Percentiles rank a stretch among this genome's conserved stretches.
Conservation (phyloP, 164 flowering plant genomes). For the Chimonanthus praecox region DNA sequence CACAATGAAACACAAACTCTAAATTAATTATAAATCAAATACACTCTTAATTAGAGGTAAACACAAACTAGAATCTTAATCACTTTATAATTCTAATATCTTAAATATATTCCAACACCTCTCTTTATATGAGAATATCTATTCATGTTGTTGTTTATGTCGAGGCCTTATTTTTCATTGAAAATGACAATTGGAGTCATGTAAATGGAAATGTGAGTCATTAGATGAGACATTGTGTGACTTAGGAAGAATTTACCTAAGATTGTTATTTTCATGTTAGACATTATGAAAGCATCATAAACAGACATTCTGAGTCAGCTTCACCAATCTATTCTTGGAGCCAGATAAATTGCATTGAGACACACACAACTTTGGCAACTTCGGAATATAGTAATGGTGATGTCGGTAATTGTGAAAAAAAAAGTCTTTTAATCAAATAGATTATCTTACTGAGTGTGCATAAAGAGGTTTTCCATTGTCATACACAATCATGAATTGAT, state of each 20-base stretch:
- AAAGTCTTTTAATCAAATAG: constrained; percentile 29
- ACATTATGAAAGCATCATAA: neutral
- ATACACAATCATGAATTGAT: constrained; percentile 30
- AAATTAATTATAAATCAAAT: too few species aligned
- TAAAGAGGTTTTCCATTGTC: constrained; percentile 39
- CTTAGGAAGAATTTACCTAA: neutral
- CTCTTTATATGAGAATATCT: too few species aligned
- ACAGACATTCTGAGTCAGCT: constrained; percentile 8
- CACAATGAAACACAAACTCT: too few species aligned
- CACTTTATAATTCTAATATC: too few species aligned
- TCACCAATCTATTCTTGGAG: constrained; percentile 3
- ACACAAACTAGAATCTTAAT: too few species aligned
- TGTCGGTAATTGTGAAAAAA: constrained; percentile 10
- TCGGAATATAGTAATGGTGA: constrained; percentile 18
- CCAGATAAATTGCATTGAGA: constrained; percentile 14
- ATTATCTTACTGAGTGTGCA: constrained; percentile 46
- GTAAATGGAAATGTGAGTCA: too few species aligned
- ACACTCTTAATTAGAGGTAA: too few species aligned
- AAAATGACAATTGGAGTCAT: too few species aligned
- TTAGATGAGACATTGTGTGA: too few species aligned
- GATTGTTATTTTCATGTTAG: neutral
- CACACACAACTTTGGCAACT: constrained; percentile 15
- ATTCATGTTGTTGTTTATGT: too few species aligned
- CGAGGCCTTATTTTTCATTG: too few species aligned
- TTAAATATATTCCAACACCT: too few species aligned